Evolutionary conservation across 768 basidiomycete species (phyloP).

Genomic region (Kwoniella newhampshirensis): DNA sequence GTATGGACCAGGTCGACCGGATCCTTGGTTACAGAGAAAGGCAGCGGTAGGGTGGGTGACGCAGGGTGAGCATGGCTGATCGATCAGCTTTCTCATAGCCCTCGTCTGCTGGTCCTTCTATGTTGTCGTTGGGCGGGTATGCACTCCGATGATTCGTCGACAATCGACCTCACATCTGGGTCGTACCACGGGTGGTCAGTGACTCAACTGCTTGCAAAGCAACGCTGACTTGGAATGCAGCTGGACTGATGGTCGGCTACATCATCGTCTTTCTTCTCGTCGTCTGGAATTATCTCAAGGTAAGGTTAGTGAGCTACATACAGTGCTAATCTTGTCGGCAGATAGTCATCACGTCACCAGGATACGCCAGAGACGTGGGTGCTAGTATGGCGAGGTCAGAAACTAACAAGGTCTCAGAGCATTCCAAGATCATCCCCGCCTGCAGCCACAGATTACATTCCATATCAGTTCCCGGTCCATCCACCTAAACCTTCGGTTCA

Average conservation of each 20-base stretch:
- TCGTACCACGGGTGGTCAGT: conserved; percentile 68
- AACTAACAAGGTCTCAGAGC: conserved; percentile 9
- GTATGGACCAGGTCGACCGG: conserved; percentile 24
- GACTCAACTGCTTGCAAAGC: not conserved
- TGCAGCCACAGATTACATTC: not conserved
- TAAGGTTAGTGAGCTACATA: conserved; percentile 51
- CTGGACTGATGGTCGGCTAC: conserved; percentile 67
- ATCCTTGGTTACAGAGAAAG: conserved; percentile 34
- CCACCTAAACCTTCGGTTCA: not conserved
- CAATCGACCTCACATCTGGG: conserved; percentile 58
- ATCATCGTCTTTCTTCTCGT: conserved; percentile 66
- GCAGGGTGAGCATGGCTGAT: not conserved
- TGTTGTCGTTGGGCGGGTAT: conserved; percentile 73
- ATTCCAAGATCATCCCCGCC: not conserved
- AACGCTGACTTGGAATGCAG: conserved; percentile 53
- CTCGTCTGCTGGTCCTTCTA: conserved; percentile 70
- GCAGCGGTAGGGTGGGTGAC: conserved; percentile 32
- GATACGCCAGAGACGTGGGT: conserved; percentile 35
- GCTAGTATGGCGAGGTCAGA: too few relatives aligned
- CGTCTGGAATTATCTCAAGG: conserved; percentile 76
- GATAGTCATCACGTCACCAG: conserved; percentile 36
- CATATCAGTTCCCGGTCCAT: not conserved
- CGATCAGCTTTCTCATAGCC: conserved; percentile 57
- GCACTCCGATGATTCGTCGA: conserved; percentile 66
- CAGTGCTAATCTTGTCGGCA: conserved; percentile 2